Evolutionary conservation across 768 basidiomycete species (phyloP).

Genomic region (Solioccasus polychromus): DNA sequence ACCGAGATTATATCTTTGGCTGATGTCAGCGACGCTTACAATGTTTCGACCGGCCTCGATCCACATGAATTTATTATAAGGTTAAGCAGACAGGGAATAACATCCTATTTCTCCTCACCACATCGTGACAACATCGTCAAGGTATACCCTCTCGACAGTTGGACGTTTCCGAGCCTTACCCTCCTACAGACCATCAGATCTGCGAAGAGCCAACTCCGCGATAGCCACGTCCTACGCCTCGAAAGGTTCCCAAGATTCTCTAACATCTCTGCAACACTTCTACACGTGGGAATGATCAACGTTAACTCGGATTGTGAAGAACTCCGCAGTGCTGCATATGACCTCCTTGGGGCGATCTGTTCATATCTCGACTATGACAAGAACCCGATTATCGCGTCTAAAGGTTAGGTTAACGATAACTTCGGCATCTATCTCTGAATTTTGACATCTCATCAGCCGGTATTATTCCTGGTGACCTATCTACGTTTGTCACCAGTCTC

Average conservation of each 20-base stretch:
- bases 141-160: constrained; percentile 35
- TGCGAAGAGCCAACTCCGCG: constrained; percentile 71
- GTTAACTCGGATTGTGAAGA: constrained; percentile 71
- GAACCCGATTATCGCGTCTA: constrained; percentile 63
- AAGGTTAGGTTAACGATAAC: constrained; percentile 44
- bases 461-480: constrained; percentile 66
- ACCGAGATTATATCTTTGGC: constrained; percentile 77
- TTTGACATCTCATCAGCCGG: constrained; percentile 43
- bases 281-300: constrained; percentile 85
- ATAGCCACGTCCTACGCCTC: constrained; percentile 45
- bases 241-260: constrained; percentile 76
- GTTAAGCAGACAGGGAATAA: constrained; percentile 64
- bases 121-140: constrained; percentile 72
- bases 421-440: not conserved
- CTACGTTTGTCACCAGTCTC: constrained; percentile 57
- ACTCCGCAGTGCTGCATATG: constrained; percentile 75
- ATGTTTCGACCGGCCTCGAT: constrained; percentile 74
- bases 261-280: constrained; percentile 79
- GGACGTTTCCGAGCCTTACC: not conserved
- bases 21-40: constrained; percentile 87
- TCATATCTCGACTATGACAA: constrained; percentile 76
- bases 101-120: constrained; percentile 73
- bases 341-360: constrained; percentile 75
- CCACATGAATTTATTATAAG: constrained; percentile 81
- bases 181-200: constrained; percentile 58